These are phyloP conservation scores for Pascua guehoae DNA, from an alignment of 1,284 basidiomycete species.

Conservation along the genomic window DNA sequence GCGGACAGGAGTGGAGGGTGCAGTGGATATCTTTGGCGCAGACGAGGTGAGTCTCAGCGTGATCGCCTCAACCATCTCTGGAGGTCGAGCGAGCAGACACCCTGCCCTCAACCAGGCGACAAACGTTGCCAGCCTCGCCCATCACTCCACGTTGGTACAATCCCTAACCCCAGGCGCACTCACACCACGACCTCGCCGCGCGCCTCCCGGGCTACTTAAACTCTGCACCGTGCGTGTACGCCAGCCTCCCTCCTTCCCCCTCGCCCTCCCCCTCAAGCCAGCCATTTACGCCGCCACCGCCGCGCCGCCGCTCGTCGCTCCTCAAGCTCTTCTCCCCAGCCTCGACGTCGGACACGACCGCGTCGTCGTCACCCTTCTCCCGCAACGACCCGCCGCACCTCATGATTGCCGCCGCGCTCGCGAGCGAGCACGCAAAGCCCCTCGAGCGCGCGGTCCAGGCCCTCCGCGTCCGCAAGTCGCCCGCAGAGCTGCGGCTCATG, in stretches of 20 bases:
- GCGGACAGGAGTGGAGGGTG: constrained; percentile 62
- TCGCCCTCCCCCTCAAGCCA: constrained; percentile 40
- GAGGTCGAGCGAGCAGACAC: too few relatives aligned
- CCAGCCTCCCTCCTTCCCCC: constrained; percentile 47
- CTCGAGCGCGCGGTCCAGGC: constrained; percentile 47
- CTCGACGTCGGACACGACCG: neutral
- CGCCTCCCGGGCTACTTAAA: constrained; percentile 39
- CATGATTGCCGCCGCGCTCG: constrained; percentile 43
- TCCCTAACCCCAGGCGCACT: constrained; percentile 33
- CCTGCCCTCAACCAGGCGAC: too few relatives aligned
- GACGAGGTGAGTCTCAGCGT: constrained; percentile 54
- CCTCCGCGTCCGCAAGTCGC: constrained; percentile 50
- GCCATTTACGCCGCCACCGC: constrained; percentile 39
- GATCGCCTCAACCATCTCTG: too few relatives aligned
- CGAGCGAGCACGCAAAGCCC: constrained; percentile 36
- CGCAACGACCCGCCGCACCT: constrained; percentile 45
- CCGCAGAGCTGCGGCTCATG: constrained; percentile 50
- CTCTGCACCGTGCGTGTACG: constrained; percentile 38
- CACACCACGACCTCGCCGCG: constrained; percentile 40
- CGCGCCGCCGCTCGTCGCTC: constrained; percentile 39
- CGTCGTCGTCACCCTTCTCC: constrained; percentile 4
- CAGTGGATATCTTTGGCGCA: constrained; percentile 64
- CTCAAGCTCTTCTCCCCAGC: constrained; percentile 41
- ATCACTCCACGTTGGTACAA: neutral
- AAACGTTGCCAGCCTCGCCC: too few relatives aligned